Evolutionary conservation across 2,329 filamentous ascomycete species (phyloP).

Genomic region (Celoporthe dispersa): DNA sequence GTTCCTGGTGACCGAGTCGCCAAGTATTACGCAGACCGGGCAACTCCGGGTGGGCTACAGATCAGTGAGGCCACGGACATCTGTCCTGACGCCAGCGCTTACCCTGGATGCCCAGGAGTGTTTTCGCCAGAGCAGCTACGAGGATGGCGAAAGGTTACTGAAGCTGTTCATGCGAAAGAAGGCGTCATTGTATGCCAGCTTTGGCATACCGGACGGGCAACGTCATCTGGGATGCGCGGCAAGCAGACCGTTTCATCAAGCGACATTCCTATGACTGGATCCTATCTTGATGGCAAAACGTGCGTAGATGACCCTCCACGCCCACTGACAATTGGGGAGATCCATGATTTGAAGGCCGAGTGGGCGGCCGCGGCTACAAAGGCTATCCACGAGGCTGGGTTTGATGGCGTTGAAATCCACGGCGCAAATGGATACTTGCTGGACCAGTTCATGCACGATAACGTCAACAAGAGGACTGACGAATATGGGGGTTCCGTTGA

Average conservation of each 20-base stretch:
- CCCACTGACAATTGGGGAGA: conserved; percentile 67
- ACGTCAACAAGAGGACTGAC: conserved; percentile 55
- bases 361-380: conserved; percentile 59
- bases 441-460: conserved; percentile 61
- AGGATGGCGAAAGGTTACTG: conserved; percentile 54
- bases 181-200: conserved; percentile 63
- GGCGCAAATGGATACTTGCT: conserved; percentile 65
- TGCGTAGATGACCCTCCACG: conserved; percentile 50
- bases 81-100: conserved; percentile 36
- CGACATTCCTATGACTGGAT: conserved; percentile 31
- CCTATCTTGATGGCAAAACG: conserved; percentile 29
- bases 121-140: conserved; percentile 38
- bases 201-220: conserved; percentile 45
- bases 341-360: conserved; percentile 61
- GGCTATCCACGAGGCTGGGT: conserved; percentile 64
- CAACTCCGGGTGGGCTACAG: conserved; percentile 39
- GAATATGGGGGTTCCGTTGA: conserved; percentile 57
- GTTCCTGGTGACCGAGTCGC: conserved; percentile 37
- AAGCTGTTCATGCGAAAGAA: conserved; percentile 63
- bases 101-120: conserved; percentile 38
- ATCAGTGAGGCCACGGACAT: conserved; percentile 40
- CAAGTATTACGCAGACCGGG: conserved; percentile 41
- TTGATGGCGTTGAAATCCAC: conserved; percentile 70
- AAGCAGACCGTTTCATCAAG: conserved; percentile 21
- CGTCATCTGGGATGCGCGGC: conserved; percentile 28